Conservation (phyloP, 2,329 filamentous ascomycete genomes). For the Pestalotiopsis sp. region DNA sequence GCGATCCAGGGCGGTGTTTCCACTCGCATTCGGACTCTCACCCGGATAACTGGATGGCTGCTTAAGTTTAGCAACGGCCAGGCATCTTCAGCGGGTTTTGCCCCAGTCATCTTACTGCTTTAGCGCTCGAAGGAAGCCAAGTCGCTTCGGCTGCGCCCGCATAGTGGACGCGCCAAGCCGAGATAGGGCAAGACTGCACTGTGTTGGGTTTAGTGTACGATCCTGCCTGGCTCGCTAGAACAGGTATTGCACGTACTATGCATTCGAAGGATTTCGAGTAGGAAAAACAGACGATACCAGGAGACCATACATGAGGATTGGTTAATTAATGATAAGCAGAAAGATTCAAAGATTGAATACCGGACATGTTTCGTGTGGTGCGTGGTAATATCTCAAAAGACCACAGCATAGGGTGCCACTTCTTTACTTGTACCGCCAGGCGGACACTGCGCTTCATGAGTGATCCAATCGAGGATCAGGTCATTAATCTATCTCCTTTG, state of each 20-base stretch:
- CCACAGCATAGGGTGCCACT: too few relatives aligned
- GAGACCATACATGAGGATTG: too few relatives aligned
- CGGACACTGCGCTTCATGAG: too few relatives aligned
- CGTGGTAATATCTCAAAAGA: too few relatives aligned
- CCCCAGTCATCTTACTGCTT: neutral
- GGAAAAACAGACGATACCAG: neutral
- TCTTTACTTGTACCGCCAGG: too few relatives aligned
- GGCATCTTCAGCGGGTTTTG: neutral
- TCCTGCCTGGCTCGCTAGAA: neutral
- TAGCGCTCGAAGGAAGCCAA: neutral
- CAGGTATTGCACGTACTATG: neutral
- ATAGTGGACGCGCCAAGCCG: neutral
- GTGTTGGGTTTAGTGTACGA: neutral
- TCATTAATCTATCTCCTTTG: too few relatives aligned
- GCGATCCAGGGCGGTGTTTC: neutral
- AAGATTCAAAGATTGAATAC: too few relatives aligned
- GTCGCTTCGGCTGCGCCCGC: neutral
- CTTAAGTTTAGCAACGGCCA: neutral
- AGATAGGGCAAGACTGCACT: neutral
- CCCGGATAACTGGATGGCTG: neutral
- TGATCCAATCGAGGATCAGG: too few relatives aligned
- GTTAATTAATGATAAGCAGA: too few relatives aligned
- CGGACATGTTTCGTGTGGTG: too few relatives aligned
- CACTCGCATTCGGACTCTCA: slow-evolving; percentile 1
- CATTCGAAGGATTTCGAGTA: neutral